Evolutionary conservation across 257 asterid genomes (phyloP), one percentile per base, ranked within the genome.

Genomic region (Solanum appendiculatum): DNA sequence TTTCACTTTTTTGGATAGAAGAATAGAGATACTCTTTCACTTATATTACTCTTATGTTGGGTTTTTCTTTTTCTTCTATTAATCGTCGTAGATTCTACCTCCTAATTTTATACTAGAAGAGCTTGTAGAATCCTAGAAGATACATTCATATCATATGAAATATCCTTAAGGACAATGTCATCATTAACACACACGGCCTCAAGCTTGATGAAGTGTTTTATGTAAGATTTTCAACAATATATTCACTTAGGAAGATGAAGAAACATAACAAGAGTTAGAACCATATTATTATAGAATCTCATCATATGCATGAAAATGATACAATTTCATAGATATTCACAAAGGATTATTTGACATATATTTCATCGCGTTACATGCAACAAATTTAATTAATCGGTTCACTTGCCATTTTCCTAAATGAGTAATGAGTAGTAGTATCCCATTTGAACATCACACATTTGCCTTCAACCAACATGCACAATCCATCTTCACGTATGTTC

Each of bases 391-490:
- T 36, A 7, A 6, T 72, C 3, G 77, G n/a, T 72, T 34, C 18
- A 74, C 20, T 74, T 37, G 2, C 46, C 20, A 74, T 37, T 21
- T 74, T 21, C 37, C 21, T 12, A 37, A 74, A 15, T 18, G 78
- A 70, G 80, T 33, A 51, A 75, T 9, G 6, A 25, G n/a, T 51
- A 16, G 37, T 77, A 40, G 3, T 7, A 40, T 77, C n/a, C 83
- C 83, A 40, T 25, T 77, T 77, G 0, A 40, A 77, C n/a, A 77
- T 33, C 37, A 77, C 37, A 77, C 83, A 77, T 77, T 77, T 77
- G 34, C 10, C 37, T 3, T 20, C n/a, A 77, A 58, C 68, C 29
- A 23, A 58, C 68, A 58, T 23, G 29, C 68, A 58, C 1, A 58
- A 21, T 23, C 68, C 68, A 23, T 66, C 36, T 66, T 66, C 37